Evolutionary conservation across 2,329 filamentous ascomycete genomes (phyloP), one percentile per base, ranked within the genome.

Genomic region (Apiospora saccharicola): DNA sequence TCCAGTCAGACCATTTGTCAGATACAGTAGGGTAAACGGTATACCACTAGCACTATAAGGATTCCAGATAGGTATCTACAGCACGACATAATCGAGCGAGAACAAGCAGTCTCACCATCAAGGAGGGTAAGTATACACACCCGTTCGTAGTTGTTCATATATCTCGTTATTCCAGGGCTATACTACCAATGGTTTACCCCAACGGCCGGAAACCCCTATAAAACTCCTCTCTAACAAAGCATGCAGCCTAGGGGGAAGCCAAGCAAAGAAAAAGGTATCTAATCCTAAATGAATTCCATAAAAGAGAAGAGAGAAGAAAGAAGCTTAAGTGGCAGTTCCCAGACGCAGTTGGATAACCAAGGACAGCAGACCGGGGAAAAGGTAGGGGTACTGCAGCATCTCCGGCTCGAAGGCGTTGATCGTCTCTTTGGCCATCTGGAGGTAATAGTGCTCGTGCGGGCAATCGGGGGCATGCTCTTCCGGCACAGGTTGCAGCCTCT

Each of bases 401-500:
- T 99, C 96, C 0, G 93, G 92, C 76, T 97, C 94, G 76, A 99
- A 99, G 0, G 95, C 94, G 73, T 91, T 90, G 74, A 95, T 90
- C 0, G 94, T 96, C 75, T 93, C 89, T 69, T 89, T 88, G 0
- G 94, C 95, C 34, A 64, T 34, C 57, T 1, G 3, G 3, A n/a
- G 57, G 12, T 41, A 64, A 19, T 3, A 4, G 16, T n/a, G 57
- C 57, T 3, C 8, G 37, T 10, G 6, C 5, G 5, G 6, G 37
- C 37, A 10, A 37, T 37, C 37, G 37, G 6, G 6, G 5, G 6
- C 37, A 6, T 37, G 5, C 69, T 91, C 86, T 70, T 85, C 84
- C 24, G 49, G 19, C n/a, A 14, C n/a, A 16, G 43, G 37, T 0
- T 97, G 86, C 1, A 97, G 81, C 7, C 88, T 88, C 16, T 90